Evolutionary conservation across 2,329 filamentous ascomycete species (phyloP).

Genomic region (Celoporthe dispersa): DNA sequence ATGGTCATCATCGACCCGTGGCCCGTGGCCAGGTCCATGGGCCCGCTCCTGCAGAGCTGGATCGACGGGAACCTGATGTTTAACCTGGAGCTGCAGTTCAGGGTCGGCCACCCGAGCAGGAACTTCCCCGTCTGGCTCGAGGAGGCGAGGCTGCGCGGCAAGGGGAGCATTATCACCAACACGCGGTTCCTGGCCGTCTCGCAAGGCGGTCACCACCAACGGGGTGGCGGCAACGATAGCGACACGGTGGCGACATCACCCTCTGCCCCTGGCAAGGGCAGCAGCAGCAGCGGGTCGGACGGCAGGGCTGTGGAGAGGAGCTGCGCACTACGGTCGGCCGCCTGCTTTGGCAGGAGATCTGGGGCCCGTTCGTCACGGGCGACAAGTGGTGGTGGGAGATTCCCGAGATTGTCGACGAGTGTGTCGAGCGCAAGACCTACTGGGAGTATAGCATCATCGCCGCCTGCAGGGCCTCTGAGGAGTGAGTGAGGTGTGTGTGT

Average conservation of each 20-base stretch:
- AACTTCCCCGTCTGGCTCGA: conserved; percentile 64
- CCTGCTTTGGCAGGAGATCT: conserved; percentile 65
- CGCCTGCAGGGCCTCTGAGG: conserved; percentile 51
- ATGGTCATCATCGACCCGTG: conserved; percentile 66
- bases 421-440: conserved; percentile 55
- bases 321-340: conserved; percentile 58
- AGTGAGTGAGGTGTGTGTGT: background rate
- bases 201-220: background rate
- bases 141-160: conserved; percentile 55
- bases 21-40: conserved; percentile 59
- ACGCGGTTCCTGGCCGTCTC: conserved; percentile 54
- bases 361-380: conserved; percentile 57
- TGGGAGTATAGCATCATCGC: conserved; percentile 65
- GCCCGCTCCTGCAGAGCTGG: conserved; percentile 63
- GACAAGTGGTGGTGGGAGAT: conserved; percentile 68
- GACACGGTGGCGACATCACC: conserved; percentile 32
- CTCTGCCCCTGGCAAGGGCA: conserved; percentile 22
- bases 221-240: conserved; percentile 14
- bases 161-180: conserved; percentile 52
- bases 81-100: conserved; percentile 62
- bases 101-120: conserved; percentile 62
- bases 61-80: conserved; percentile 63
- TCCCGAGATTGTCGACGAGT: conserved; percentile 57
- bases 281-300: conserved; percentile 31
- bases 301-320: conserved; percentile 30